Conservation (phyloP, 768 basidiomycete species). For the Tylopilus rubrobrunneus region DNA sequence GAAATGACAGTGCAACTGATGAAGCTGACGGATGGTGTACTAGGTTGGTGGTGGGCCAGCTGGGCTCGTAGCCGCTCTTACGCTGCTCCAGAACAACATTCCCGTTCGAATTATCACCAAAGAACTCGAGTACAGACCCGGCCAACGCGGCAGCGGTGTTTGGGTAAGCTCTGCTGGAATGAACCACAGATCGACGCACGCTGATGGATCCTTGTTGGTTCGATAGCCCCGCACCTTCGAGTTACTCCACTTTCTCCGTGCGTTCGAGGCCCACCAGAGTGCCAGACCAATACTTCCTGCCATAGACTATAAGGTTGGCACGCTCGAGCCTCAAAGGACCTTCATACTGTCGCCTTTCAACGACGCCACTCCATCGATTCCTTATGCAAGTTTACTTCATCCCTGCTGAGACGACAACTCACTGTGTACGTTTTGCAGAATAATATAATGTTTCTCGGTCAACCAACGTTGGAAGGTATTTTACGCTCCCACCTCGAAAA, state of each 20-base stretch:
- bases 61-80: conserved; percentile 31
- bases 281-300: conserved; percentile 28
- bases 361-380: conserved; percentile 24
- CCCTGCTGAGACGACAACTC: not conserved
- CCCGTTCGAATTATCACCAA: conserved; percentile 52
- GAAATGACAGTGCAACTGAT: not conserved
- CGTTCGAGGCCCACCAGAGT: conserved; percentile 35
- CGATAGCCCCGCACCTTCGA: conserved; percentile 38
- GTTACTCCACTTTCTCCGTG: conserved; percentile 37
- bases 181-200: not conserved
- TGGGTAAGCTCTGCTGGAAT: conserved; percentile 27
- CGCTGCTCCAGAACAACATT: conserved; percentile 39
- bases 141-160: conserved; percentile 38
- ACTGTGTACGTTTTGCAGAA: conserved; percentile 1
- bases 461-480: conserved; percentile 29
- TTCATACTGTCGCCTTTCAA: not conserved
- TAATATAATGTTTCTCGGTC: conserved; percentile 17
- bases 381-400: conserved; percentile 19
- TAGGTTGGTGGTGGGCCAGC: conserved; percentile 30
- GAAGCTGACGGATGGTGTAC: not conserved
- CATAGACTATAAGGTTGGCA: conserved; percentile 22
- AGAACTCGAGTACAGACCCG: conserved; percentile 31
- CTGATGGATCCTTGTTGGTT: not conserved
- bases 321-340: conserved; percentile 14
- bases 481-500: conserved; percentile 18